A percentile compares a stretch with the other conserved stretches of the same genome.
Conservation (phyloP, 805 yeast genomes). For the Candida koratica region DNA sequence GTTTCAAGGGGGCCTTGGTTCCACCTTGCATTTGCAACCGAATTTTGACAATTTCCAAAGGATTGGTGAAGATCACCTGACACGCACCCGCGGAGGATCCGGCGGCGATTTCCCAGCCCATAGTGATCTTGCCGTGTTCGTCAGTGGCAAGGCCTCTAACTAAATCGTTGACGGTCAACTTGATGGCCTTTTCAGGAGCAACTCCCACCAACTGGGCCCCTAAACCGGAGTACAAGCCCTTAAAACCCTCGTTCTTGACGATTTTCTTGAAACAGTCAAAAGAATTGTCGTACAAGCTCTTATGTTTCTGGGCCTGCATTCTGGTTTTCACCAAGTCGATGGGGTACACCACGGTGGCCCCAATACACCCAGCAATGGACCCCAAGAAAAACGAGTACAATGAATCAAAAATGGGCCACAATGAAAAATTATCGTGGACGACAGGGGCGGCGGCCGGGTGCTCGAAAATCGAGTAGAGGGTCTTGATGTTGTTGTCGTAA, state of each 20-base stretch:
- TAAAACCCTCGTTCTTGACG: constrained; percentile 68
- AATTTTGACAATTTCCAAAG: constrained; percentile 92
- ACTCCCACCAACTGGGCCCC: constrained; percentile 95
- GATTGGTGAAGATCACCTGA: constrained; percentile 94
- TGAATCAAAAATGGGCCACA: constrained; percentile 59
- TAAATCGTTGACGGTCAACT: constrained; percentile 88
- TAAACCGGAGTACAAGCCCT: constrained; percentile 87
- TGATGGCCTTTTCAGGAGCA: constrained; percentile 97
- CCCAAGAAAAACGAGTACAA: constrained; percentile 85
- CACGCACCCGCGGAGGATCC: constrained; percentile 96
- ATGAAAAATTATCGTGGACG: constrained; percentile 36
- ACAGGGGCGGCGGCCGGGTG: constrained; percentile 39
- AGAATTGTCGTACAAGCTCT: constrained; percentile 70
- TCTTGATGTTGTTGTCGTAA: constrained; percentile 32
- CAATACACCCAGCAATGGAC: constrained; percentile 94
- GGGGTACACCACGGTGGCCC: constrained; percentile 97
- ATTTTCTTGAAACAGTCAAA: constrained; percentile 83
- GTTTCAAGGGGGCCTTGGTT: constrained; percentile 32
- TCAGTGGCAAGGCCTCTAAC: constrained; percentile 68
- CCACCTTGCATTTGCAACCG: constrained; percentile 92
- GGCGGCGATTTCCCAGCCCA: constrained; percentile 71
- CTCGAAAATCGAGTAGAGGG: constrained; percentile 37
- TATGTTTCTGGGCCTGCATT: constrained; percentile 90
- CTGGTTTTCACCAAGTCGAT: constrained; percentile 94
- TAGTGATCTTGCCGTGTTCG: constrained; percentile 36